phyloP scores from a whole-genome alignment of 78 protist genomes.

The Polysphondylium violaceum region DNA sequence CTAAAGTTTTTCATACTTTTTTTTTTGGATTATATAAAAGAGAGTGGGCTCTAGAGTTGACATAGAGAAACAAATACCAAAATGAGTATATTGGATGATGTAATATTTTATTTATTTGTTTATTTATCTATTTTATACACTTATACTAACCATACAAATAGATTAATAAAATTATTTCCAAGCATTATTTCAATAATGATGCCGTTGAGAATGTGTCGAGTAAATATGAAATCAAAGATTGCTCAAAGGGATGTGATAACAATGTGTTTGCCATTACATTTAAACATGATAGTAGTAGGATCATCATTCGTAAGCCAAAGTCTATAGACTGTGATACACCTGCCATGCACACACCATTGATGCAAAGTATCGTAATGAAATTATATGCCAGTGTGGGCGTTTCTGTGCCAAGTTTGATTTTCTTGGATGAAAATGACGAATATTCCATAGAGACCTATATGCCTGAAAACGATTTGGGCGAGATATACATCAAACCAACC shows the following conservation, averaged over 20 bases:
- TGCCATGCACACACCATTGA: conserved; percentile 40
- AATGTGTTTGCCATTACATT: conserved; percentile 9
- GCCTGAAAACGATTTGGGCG: conserved; percentile 18
- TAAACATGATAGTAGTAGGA: not conserved
- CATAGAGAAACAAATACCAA: no score
- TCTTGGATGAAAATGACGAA: not conserved
- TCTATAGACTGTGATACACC: conserved; percentile 6
- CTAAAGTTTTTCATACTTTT: no score
- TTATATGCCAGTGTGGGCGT: not conserved
- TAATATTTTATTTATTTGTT: no score
- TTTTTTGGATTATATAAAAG: no score
- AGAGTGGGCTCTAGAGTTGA: no score
- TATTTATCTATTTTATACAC: no score
- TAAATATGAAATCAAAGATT: conserved; percentile 56
- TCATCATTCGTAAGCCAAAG: conserved; percentile 45
- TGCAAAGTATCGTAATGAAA: conserved; percentile 34
- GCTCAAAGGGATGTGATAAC: conserved; percentile 75
- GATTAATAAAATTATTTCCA: no score
- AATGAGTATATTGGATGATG: no score
- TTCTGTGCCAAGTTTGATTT: conserved; percentile 9
- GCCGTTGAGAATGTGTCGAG: no score
- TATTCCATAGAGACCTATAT: conserved; percentile 34
- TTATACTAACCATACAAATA: no score
- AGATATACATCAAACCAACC: conserved; percentile 1
- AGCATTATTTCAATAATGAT: no score